These are phyloP conservation scores for Pseudogymnoascus sp. DNA, from an alignment of 2,329 filamentous ascomycete genomes.

Conservation along the genomic window DNA sequence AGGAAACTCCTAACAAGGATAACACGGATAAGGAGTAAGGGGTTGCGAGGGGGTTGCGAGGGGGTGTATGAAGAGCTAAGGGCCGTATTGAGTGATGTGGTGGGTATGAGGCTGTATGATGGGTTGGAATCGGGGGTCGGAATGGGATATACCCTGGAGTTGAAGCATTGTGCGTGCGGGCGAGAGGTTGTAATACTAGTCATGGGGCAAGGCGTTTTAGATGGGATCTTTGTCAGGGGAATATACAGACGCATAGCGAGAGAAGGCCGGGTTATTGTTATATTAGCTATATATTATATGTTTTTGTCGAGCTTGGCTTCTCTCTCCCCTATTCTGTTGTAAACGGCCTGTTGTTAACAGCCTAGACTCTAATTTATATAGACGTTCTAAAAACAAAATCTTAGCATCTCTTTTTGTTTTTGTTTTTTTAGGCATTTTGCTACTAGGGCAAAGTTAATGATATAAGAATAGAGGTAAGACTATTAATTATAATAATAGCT, in stretches of 20 bases:
- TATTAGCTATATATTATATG: background rate
- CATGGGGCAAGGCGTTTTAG: background rate
- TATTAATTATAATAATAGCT: too few relatives aligned
- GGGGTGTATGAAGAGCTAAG: too few relatives aligned
- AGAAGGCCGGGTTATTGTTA: background rate
- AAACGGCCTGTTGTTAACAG: background rate
- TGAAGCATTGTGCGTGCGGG: background rate
- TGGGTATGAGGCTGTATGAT: background rate
- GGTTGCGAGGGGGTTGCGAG: background rate
- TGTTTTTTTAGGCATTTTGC: too few relatives aligned
- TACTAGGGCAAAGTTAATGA: too few relatives aligned
- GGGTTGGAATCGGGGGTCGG: background rate
- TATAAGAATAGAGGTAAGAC: too few relatives aligned
- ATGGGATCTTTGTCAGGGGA: background rate
- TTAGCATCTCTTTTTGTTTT: background rate
- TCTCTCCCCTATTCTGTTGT: background rate
- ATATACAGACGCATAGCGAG: constrained; percentile 1
- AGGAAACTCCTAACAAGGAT: background rate
- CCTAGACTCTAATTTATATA: background rate
- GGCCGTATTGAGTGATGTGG: background rate
- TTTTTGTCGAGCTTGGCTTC: background rate
- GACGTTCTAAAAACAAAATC: constrained; percentile 1
- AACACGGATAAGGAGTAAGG: background rate
- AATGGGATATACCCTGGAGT: constrained; percentile 3
- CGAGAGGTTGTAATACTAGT: background rate